Conservation (phyloP, 371 early-diverging fungal genomes). For the Coemansia sp. region DNA sequence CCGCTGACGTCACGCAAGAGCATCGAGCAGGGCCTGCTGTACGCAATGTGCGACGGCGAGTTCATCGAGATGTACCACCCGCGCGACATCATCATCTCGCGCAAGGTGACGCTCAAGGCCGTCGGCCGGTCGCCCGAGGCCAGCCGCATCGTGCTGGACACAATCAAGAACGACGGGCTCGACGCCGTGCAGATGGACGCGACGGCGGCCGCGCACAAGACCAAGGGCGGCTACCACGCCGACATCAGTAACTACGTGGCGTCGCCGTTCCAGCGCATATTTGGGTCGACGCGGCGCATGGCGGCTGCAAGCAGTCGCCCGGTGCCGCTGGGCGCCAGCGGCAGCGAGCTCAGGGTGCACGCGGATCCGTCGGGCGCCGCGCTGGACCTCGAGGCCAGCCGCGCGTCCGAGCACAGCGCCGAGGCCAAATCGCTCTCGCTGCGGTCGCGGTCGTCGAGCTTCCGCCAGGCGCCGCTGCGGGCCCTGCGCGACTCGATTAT, state of each 20-base stretch:
- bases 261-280: constrained; percentile 47
- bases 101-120: constrained; percentile 61
- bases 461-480: constrained; percentile 8
- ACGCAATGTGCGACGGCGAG: constrained; percentile 69
- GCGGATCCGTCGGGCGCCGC: not conserved
- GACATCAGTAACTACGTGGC: constrained; percentile 42
- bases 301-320: not conserved
- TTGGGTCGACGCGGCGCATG: constrained; percentile 12
- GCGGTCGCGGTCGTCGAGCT: constrained; percentile 1
- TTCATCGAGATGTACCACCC: constrained; percentile 62
- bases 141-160: constrained; percentile 52
- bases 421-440: not conserved
- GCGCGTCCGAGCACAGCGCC: not conserved
- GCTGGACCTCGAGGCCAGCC: not conserved
- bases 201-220: constrained; percentile 42
- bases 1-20: constrained; percentile 31
- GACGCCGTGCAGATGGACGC: constrained; percentile 50
- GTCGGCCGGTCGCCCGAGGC: constrained; percentile 52
- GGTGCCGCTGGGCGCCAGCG: not conserved
- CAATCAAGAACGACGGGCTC: constrained; percentile 45
- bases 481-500: constrained; percentile 19
- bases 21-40: constrained; percentile 51
- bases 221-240: constrained; percentile 14
- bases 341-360: constrained; percentile 3
- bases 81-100: constrained; percentile 54